These are phyloP conservation scores for Plasmodium relictum DNA, from an alignment of 169 alveolate genomes.

Conservation along the genomic window DNA sequence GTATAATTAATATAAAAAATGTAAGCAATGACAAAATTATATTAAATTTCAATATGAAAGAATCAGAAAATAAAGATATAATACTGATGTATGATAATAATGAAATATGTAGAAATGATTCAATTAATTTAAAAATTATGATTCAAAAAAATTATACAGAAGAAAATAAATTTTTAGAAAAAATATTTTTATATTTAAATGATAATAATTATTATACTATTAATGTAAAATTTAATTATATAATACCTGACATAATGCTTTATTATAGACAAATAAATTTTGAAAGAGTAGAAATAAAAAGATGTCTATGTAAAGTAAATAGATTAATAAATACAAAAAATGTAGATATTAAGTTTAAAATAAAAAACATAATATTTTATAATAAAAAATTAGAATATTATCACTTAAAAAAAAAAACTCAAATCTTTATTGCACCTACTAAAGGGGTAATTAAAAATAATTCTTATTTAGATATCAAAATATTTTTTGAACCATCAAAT, in stretches of 20 bases:
- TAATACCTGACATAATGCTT: slow-evolving; percentile 41
- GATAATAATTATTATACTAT: slow-evolving; percentile 58
- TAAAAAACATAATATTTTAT: slow-evolving; percentile 51
- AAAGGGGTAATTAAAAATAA: slow-evolving; percentile 63
- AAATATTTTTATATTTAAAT: slow-evolving; percentile 36
- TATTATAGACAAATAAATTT: slow-evolving; percentile 49
- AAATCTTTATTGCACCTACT: slow-evolving; percentile 40
- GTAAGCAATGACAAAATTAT: slow-evolving; percentile 38
- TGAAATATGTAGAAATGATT: slow-evolving; percentile 40
- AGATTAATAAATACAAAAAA: slow-evolving; percentile 68
- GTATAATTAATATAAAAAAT: slow-evolving; percentile 21
- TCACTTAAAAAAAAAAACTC: slow-evolving; percentile 49
- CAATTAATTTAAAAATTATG: slow-evolving; percentile 29
- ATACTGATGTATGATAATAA: slow-evolving; percentile 15
- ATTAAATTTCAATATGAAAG: slow-evolving; percentile 19
- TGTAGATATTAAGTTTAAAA: slow-evolving; percentile 53
- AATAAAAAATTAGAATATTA: slow-evolving; percentile 71
- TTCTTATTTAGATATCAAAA: slow-evolving; percentile 45
- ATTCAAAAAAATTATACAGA: slow-evolving; percentile 18
- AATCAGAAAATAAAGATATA: slow-evolving; percentile 32
- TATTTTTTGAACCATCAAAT: slow-evolving; percentile 71
- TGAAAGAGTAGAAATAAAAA: slow-evolving; percentile 53
- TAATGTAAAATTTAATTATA: slow-evolving; percentile 34
- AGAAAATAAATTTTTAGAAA: slow-evolving; percentile 46
- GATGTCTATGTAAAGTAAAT: slow-evolving; percentile 45